These are phyloP conservation scores for Pilasporangium apinafurcum DNA, from an alignment of 352 stramenopile genomes.

Conservation along the genomic window DNA sequence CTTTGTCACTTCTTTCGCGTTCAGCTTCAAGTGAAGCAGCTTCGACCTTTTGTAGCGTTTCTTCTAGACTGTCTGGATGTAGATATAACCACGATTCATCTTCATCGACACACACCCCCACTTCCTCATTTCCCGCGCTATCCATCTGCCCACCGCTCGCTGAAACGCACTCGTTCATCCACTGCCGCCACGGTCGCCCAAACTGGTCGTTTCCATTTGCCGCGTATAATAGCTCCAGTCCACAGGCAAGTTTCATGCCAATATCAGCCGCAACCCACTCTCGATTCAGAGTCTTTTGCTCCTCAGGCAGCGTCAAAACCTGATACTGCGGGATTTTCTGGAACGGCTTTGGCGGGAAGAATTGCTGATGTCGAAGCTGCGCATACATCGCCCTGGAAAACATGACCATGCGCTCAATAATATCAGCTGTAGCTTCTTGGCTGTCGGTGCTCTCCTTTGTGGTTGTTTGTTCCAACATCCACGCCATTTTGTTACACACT, in stretches of 20 bases:
- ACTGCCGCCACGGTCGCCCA: slow-evolving; percentile 21
- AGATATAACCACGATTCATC: slow-evolving; percentile 79
- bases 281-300: neutral
- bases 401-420: slow-evolving; percentile 27
- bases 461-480: no score
- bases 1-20: no score
- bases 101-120: slow-evolving; percentile 44
- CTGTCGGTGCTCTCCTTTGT: no score
- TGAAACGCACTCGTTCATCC: slow-evolving; percentile 42
- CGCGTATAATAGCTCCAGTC: slow-evolving; percentile 64
- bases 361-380: slow-evolving; percentile 74
- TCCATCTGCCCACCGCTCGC: no score
- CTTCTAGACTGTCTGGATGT: slow-evolving; percentile 66
- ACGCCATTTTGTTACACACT: slow-evolving; percentile 49
- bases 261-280: slow-evolving; percentile 23
- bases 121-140: slow-evolving; percentile 6
- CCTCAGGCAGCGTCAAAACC: slow-evolving; percentile 9
- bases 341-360: slow-evolving; percentile 62
- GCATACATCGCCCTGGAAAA: slow-evolving; percentile 83
- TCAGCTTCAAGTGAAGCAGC: slow-evolving; percentile 4
- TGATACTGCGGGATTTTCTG: slow-evolving; percentile 6
- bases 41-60: slow-evolving; percentile 34
- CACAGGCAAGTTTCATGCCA: slow-evolving; percentile 72
- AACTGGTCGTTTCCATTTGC: slow-evolving; percentile 35
- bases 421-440: neutral